Conservation (phyloP, 305 asterid genomes). For the Solanum hybrid region DNA sequence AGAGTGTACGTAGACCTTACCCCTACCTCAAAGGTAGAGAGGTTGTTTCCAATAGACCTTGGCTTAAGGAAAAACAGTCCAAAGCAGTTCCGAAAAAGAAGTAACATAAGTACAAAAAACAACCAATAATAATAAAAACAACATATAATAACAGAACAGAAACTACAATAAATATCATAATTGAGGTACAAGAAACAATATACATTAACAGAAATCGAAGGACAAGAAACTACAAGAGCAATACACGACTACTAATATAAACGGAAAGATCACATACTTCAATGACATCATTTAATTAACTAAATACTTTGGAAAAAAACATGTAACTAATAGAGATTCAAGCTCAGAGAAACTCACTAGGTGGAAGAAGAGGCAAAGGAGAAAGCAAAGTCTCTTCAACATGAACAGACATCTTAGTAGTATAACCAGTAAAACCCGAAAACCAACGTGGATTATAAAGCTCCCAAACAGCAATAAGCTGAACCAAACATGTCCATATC, state of each 20-base stretch:
- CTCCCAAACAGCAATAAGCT: conserved; percentile 69
- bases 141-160: background rate
- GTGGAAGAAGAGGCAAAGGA: conserved; percentile 34
- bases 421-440: conserved; percentile 34
- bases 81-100: background rate
- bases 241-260: background rate
- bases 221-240: background rate
- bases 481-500: conserved; percentile 90
- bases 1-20: background rate
- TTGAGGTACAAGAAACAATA: background rate
- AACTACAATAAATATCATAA: background rate
- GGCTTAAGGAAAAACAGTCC: background rate
- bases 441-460: conserved; percentile 75
- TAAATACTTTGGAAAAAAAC: conserved; percentile 3
- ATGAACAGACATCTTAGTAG: conserved; percentile 31
- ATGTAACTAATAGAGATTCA: conserved; percentile 8
- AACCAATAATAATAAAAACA: background rate
- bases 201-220: background rate
- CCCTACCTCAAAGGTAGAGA: background rate
- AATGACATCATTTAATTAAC: conserved; percentile 10
- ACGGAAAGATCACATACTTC: conserved; percentile 13
- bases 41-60: background rate
- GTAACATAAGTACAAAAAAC: background rate
- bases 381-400: conserved; percentile 34
- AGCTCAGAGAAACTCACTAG: conserved; percentile 52